Conservation (phyloP, 345 rosid species). For the Zanthoxylum bungeanum region DNA sequence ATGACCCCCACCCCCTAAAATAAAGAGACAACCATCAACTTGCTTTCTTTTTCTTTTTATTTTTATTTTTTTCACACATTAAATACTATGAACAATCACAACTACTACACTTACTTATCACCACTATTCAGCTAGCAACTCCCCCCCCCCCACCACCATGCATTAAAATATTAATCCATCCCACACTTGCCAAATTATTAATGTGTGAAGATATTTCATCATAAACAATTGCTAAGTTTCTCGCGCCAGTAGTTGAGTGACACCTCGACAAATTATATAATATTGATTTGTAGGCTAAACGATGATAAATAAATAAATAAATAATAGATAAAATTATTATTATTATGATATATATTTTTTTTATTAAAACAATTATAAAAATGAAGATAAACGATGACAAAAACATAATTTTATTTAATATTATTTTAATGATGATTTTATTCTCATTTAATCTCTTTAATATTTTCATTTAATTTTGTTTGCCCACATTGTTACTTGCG, state of each 20-base stretch:
- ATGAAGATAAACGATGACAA: no score
- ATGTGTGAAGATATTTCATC: slow-evolving; percentile 20
- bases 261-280: no score
- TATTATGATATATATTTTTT: no score
- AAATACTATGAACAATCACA: slow-evolving; percentile 26
- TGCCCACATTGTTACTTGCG: no score
- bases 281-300: slow-evolving; percentile 11
- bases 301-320: no score
- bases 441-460: no score
- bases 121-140: slow-evolving; percentile 17
- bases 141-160: slow-evolving; percentile 23
- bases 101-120: slow-evolving; percentile 21
- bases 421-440: no score
- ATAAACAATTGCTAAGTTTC: slow-evolving; percentile 11
- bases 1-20: no score
- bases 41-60: slow-evolving; percentile 30
- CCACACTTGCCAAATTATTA: slow-evolving; percentile 24
- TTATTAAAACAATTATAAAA: no score
- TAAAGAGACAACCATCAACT: slow-evolving; percentile 17
- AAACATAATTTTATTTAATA: no score
- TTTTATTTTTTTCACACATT: slow-evolving; percentile 38
- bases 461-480: no score
- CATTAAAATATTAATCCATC: slow-evolving; percentile 34
- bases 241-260: slow-evolving; percentile 13
- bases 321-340: no score